phyloP scores from a whole-genome alignment of 257 asterid genomes.

The Lycium barbarum region DNA sequence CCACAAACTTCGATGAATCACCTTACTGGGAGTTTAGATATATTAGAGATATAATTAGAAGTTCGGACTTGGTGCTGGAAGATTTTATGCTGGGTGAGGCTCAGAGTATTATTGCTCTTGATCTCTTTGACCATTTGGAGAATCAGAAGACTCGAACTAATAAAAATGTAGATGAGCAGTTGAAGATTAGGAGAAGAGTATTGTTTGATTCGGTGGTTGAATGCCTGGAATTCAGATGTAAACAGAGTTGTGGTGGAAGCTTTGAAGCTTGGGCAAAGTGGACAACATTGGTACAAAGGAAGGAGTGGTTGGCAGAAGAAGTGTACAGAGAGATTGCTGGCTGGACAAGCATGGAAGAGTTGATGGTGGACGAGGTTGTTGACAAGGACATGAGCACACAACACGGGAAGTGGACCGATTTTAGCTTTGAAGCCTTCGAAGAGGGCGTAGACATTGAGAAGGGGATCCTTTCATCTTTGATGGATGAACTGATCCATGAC shows the following conservation, averaged over 20 bases:
- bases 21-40: conserved; percentile 72
- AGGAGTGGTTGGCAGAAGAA: conserved; percentile 73
- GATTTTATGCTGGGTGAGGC: conserved; percentile 70
- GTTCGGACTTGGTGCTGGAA: conserved; percentile 53
- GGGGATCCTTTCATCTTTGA: conserved; percentile 62
- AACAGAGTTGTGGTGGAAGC: conserved; percentile 51
- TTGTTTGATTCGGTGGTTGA: conserved; percentile 75
- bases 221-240: conserved; percentile 57
- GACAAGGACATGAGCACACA: conserved; percentile 88
- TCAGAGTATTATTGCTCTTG: conserved; percentile 58
- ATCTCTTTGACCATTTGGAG: conserved; percentile 67
- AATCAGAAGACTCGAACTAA: conserved; percentile 46
- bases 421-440: conserved; percentile 72
- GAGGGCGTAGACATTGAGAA: conserved; percentile 85
- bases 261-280: conserved; percentile 66
- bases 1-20: conserved; percentile 47
- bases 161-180: conserved; percentile 52
- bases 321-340: conserved; percentile 76
- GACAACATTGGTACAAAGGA: conserved; percentile 42
- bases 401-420: conserved; percentile 87
- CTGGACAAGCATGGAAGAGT: conserved; percentile 66
- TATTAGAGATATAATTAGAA: conserved; percentile 53
- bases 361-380: conserved; percentile 92
- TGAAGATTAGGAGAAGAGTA: conserved; percentile 59
- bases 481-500: conserved; percentile 79